phyloP scores from a whole-genome alignment of 495 filamentous ascomycete genomes.

The Niebla homalea region DNA sequence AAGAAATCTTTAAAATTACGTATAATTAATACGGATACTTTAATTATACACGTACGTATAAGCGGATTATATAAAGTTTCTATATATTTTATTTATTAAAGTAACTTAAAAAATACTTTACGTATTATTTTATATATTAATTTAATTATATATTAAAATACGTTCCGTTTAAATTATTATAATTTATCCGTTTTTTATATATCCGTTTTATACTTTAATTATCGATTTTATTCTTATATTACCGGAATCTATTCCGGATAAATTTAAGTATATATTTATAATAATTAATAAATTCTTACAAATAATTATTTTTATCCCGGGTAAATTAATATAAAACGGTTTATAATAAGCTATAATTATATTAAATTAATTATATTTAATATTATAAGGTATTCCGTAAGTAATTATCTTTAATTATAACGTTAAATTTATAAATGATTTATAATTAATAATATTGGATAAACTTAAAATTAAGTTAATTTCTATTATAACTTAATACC shows the following conservation, averaged over 20 bases:
- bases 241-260: background rate
- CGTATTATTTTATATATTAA: background rate
- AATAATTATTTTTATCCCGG: too few relatives aligned
- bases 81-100: background rate
- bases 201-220: background rate
- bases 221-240: too few relatives aligned
- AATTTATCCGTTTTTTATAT: background rate
- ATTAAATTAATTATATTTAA: background rate
- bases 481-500: too few relatives aligned
- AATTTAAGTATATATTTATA: background rate
- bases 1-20: too few relatives aligned
- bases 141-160: background rate
- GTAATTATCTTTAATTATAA: background rate
- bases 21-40: too few relatives aligned
- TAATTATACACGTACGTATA: too few relatives aligned
- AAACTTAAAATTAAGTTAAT: background rate
- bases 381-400: background rate
- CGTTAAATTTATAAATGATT: background rate
- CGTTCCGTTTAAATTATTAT: too few relatives aligned
- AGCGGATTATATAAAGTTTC: background rate
- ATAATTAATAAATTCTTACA: background rate
- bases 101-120: background rate
- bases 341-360: background rate
- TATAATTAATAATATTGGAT: background rate
- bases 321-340: slow-evolving; percentile 1